A percentile compares a stretch with the other conserved stretches of the same genome.
Evolutionary conservation across 305 asterid genomes (phyloP).

Genomic region (Fraxinus angustifolia): DNA sequence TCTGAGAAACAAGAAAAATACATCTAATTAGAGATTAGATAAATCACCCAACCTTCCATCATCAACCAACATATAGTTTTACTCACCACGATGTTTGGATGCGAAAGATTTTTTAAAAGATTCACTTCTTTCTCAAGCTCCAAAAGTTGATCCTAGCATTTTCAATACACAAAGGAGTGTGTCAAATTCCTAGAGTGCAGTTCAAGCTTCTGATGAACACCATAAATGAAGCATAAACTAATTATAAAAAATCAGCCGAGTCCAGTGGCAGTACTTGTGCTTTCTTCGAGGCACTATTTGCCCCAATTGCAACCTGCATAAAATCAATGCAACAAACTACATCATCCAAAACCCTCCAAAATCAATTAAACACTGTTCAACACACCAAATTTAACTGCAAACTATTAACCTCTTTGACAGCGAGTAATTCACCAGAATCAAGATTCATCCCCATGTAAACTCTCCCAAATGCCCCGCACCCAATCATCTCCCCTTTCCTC

Average conservation of each 20-base stretch:
- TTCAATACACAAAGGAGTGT: neutral
- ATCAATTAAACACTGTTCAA: neutral
- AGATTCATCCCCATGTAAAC: conserved; percentile 98
- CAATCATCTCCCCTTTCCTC: conserved; percentile 95
- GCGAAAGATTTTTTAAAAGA: conserved; percentile 78
- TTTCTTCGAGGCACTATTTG: conserved; percentile 69
- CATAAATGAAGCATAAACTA: conserved; percentile 1
- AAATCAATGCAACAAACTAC: conserved; percentile 21
- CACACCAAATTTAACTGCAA: conserved; percentile 6
- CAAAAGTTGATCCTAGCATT: conserved; percentile 64
- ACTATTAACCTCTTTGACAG: conserved; percentile 75
- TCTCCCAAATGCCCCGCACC: conserved; percentile 95
- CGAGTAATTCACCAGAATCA: conserved; percentile 89
- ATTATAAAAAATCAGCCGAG: conserved; percentile 26
- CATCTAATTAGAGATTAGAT: conserved; percentile 7
- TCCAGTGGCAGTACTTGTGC: conserved; percentile 53
- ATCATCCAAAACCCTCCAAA: conserved; percentile 9
- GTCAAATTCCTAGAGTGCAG: conserved; percentile 5
- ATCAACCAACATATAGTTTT: conserved; percentile 14
- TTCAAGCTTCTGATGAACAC: conserved; percentile 5
- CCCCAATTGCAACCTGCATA: conserved; percentile 76
- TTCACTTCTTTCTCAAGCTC: conserved; percentile 97
- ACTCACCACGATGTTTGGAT: conserved; percentile 88
- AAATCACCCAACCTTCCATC: neutral
- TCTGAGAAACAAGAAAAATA: conserved; percentile 43